A percentile compares a stretch with the other conserved stretches of the same genome.
phyloP scores from a whole-genome alignment of 495 filamentous ascomycete genomes.

The Pyrenula aspistea region DNA sequence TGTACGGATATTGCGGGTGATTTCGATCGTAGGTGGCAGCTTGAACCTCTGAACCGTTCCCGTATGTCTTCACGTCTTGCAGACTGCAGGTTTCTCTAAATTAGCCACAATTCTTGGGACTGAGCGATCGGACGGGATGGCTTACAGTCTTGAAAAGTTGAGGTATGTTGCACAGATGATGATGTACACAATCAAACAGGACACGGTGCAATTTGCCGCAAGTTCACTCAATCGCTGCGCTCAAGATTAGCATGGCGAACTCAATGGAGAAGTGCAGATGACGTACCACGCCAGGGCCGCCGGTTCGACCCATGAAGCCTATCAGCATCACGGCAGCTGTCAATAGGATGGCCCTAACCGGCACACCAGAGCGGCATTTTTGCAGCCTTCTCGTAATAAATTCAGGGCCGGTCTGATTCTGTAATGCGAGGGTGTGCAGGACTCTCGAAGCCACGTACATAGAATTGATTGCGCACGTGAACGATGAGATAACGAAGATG shows the following conservation, averaged over 20 bases:
- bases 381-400: conserved; percentile 17
- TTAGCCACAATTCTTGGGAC: background rate
- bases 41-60: conserved; percentile 16
- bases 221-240: background rate
- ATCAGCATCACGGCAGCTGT: conserved; percentile 33
- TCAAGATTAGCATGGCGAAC: too few species aligned
- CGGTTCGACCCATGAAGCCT: conserved; percentile 31
- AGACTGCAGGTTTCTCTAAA: background rate
- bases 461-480: conserved; percentile 31
- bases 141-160: conserved; percentile 26
- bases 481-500: conserved; percentile 34
- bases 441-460: conserved; percentile 33
- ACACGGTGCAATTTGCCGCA: conserved; percentile 26
- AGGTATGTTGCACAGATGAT: conserved; percentile 32
- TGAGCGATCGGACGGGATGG: background rate
- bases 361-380: conserved; percentile 27
- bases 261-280: conserved; percentile 10
- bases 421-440: conserved; percentile 31
- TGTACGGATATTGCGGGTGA: conserved; percentile 29
- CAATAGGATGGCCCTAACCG: conserved; percentile 31
- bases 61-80: background rate
- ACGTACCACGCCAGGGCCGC: conserved; percentile 20
- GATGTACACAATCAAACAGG: conserved; percentile 28
- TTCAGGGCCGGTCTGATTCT: conserved; percentile 24
- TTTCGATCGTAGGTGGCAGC: conserved; percentile 28